These are phyloP conservation scores for Smittium mucronatum DNA, from an alignment of 371 early-diverging fungal genomes.

Conservation along the genomic window DNA sequence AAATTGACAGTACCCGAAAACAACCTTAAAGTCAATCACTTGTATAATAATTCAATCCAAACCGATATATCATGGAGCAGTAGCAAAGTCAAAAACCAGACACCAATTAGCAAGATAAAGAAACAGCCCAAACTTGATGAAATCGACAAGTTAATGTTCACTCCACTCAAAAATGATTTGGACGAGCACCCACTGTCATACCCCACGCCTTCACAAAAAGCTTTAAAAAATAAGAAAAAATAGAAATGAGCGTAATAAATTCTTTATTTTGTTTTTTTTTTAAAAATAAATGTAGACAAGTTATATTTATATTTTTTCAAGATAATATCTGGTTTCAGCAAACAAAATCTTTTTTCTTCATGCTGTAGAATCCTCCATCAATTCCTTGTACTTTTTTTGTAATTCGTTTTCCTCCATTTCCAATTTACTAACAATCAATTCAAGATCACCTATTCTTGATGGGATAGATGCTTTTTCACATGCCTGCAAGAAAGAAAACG, in stretches of 20 bases:
- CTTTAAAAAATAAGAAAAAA: too few relatives aligned
- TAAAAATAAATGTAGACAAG: too few relatives aligned
- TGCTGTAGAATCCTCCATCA: not conserved
- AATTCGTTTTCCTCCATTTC: not conserved
- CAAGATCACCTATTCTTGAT: not conserved
- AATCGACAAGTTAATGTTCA: not conserved
- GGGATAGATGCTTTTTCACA: constrained; percentile 5
- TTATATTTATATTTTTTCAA: too few relatives aligned
- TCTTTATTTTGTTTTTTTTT: too few relatives aligned
- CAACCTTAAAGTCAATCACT: not conserved
- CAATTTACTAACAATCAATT: not conserved
- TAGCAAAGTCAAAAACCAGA: not conserved
- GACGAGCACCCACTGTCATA: too few relatives aligned
- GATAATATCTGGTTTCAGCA: too few relatives aligned
- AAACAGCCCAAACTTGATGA: not conserved
- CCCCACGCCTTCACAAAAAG: too few relatives aligned
- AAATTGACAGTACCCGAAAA: not conserved
- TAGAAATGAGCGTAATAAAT: too few relatives aligned
- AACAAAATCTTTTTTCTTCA: too few relatives aligned
- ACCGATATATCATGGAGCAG: not conserved
- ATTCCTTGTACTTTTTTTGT: not conserved
- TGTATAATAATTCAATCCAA: not conserved
- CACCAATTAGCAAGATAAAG: not conserved
- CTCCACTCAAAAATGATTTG: not conserved
- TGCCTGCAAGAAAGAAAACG: not conserved